A percentile compares a stretch with the other conserved stretches of the same genome.
These are phyloP conservation scores for Phoma sp. DNA, from an alignment of 2,329 filamentous ascomycete genomes.

Conservation along the genomic window DNA sequence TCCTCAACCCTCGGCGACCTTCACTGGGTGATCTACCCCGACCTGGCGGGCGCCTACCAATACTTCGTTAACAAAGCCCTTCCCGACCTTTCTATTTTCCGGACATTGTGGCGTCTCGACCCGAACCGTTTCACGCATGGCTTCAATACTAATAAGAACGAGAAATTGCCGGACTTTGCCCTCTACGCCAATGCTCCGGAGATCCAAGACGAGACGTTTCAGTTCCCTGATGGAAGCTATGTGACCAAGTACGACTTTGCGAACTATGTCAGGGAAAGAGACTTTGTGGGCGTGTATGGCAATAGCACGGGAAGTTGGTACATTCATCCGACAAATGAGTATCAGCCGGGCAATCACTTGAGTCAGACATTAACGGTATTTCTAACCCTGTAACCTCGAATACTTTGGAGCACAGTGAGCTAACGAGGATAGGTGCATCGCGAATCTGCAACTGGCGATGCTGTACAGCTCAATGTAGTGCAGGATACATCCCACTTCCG, in stretches of 20 bases:
- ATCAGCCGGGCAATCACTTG: slow-evolving; percentile 55
- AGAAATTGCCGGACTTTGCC: slow-evolving; percentile 49
- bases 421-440: slow-evolving; percentile 48
- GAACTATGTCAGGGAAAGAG: slow-evolving; percentile 45
- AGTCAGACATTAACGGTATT: slow-evolving; percentile 56
- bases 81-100: slow-evolving; percentile 55
- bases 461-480: slow-evolving; percentile 59
- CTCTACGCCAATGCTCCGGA: slow-evolving; percentile 53
- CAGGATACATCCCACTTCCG: slow-evolving; percentile 52
- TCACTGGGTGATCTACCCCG: slow-evolving; percentile 57
- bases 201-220: slow-evolving; percentile 60
- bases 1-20: slow-evolving; percentile 53
- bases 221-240: slow-evolving; percentile 52
- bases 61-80: slow-evolving; percentile 59
- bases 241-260: slow-evolving; percentile 59
- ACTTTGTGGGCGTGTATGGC: slow-evolving; percentile 58
- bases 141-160: slow-evolving; percentile 53
- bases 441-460: slow-evolving; percentile 56
- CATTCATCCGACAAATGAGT: slow-evolving; percentile 44
- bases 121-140: slow-evolving; percentile 55
- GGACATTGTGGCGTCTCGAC: slow-evolving; percentile 56
- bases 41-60: slow-evolving; percentile 58
- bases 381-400: background rate
- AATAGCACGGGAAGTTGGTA: slow-evolving; percentile 56
- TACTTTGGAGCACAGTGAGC: background rate